Percentiles rank a stretch among this genome's conserved stretches.
phyloP scores from a whole-genome alignment of 2,329 filamentous ascomycete genomes.

The Colletotrichum magnum region DNA sequence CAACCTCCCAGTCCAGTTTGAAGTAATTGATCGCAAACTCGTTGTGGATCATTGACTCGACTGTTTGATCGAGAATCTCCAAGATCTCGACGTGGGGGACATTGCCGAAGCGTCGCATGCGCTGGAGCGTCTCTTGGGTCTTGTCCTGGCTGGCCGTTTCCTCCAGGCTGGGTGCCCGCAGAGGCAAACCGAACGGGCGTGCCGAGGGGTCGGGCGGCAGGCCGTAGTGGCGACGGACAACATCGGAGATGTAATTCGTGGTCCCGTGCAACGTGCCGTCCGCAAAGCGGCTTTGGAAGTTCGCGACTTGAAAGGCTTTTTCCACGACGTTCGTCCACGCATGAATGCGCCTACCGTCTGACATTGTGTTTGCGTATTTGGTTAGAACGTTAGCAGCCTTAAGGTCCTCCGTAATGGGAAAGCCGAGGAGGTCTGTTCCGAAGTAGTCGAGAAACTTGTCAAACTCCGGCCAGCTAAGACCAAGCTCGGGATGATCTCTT shows the following conservation, averaged over 20 bases:
- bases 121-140: background rate
- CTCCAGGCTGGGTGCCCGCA: background rate
- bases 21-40: slow-evolving; percentile 20
- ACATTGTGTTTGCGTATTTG: background rate
- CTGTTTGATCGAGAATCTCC: background rate
- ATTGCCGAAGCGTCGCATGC: slow-evolving; percentile 3
- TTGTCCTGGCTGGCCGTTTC: background rate
- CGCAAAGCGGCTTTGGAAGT: background rate
- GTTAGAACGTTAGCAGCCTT: background rate
- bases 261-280: background rate
- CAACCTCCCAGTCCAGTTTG: slow-evolving; percentile 17
- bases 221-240: background rate
- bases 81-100: slow-evolving; percentile 10
- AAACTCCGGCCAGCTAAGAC: slow-evolving; percentile 5
- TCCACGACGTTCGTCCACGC: background rate
- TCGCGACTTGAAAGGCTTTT: background rate
- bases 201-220: background rate
- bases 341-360: background rate
- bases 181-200: slow-evolving; percentile 8
- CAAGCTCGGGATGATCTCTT: slow-evolving; percentile 2
- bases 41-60: slow-evolving; percentile 9
- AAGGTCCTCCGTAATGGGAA: background rate
- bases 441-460: slow-evolving; percentile 7
- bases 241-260: background rate
- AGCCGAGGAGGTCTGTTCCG: background rate